phyloP scores from a whole-genome alignment of 805 yeast genomes.

The Alloascoidea africana region DNA sequence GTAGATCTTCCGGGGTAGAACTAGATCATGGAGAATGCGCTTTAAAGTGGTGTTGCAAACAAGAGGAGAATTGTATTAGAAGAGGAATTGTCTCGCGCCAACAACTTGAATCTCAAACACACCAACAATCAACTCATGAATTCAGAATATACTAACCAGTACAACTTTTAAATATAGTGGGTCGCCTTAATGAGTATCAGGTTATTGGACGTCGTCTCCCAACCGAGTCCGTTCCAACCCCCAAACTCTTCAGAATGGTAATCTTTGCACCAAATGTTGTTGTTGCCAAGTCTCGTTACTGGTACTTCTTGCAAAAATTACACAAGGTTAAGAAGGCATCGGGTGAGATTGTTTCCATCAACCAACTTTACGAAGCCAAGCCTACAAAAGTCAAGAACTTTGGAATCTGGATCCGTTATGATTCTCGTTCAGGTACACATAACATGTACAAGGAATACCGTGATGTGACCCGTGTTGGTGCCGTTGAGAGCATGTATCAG shows the following conservation, averaged over 20 bases:
- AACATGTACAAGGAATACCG: conserved; percentile 99
- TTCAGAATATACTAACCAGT: too few species aligned
- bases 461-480: conserved; percentile 97
- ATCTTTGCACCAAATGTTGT: conserved; percentile 98
- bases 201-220: conserved; percentile 99
- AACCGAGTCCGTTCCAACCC: conserved; percentile 97
- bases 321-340: conserved; percentile 99
- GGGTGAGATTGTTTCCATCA: conserved; percentile 95
- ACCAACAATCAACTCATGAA: too few species aligned
- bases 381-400: conserved; percentile 99
- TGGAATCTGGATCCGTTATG: conserved; percentile 99
- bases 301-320: conserved; percentile 99
- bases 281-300: conserved; percentile 99
- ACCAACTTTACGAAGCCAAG: conserved; percentile 82
- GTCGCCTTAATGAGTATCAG: conserved; percentile 98
- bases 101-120: too few species aligned
- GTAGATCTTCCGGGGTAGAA: too few species aligned
- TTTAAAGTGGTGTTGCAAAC: too few species aligned
- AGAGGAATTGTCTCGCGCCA: too few species aligned
- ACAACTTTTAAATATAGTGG: too few species aligned
- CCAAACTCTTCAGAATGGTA: conserved; percentile 99
- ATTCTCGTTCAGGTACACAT: conserved; percentile 99
- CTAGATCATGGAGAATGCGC: too few species aligned
- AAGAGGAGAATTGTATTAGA: too few species aligned
- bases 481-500: conserved; percentile 96